Evolutionary conservation across 108 stramenopile genomes (phyloP).

Genomic region (Nitzschia sp.): DNA sequence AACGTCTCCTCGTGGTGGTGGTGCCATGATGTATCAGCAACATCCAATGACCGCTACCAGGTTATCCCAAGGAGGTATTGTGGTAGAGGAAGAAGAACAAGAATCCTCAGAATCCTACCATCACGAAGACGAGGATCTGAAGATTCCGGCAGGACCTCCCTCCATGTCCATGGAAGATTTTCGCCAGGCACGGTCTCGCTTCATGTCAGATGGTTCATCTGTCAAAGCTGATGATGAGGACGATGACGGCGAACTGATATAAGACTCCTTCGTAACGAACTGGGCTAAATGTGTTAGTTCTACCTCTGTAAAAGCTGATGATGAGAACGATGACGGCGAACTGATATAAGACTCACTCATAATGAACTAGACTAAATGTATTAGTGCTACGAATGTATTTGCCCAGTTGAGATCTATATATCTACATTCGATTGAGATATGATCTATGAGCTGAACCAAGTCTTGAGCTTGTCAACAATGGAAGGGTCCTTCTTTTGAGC

Average conservation of each 20-base stretch:
- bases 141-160: neutral
- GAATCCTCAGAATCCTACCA: neutral
- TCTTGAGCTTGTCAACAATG: constrained; percentile 12
- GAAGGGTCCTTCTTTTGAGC: constrained; percentile 24
- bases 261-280: too few species aligned
- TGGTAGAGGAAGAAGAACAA: neutral
- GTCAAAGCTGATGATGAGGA: constrained; percentile 25
- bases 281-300: too few species aligned
- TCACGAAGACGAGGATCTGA: constrained; percentile 6
- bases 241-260: constrained; percentile 21
- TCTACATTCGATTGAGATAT: too few species aligned
- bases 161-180: neutral
- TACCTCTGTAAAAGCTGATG: constrained; percentile 14
- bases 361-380: too few species aligned
- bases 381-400: constrained; percentile 1
- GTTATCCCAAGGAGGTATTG: neutral
- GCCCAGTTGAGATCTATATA: too few species aligned
- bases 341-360: constrained; percentile 6
- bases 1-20: too few species aligned
- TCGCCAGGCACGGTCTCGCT: neutral
- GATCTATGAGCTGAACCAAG: constrained; percentile 32
- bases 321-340: constrained; percentile 27
- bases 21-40: neutral
- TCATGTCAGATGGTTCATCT: constrained; percentile 14
- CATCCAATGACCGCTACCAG: neutral